Conservation (phyloP, 371 early-diverging fungal genomes). For the Sporodiniella umbellata region DNA sequence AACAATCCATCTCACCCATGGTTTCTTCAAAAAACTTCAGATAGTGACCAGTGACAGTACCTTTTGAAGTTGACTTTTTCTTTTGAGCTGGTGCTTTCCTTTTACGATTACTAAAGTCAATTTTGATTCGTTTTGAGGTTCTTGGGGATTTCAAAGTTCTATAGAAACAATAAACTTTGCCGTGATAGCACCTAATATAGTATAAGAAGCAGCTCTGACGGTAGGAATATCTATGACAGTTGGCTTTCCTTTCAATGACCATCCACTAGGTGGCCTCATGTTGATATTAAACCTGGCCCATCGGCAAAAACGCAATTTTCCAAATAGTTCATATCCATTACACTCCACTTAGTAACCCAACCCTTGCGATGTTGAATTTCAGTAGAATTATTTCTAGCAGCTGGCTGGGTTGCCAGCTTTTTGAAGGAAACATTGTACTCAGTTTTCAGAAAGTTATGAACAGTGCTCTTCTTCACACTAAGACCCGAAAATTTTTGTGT, state of each 20-base stretch:
- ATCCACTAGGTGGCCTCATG: slow-evolving; percentile 7
- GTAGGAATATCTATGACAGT: slow-evolving; percentile 6
- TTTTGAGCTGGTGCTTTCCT: slow-evolving; percentile 10
- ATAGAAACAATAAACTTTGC: slow-evolving; percentile 13
- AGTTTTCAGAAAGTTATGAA: slow-evolving; percentile 10
- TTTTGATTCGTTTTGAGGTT: slow-evolving; percentile 11
- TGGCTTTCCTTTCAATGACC: slow-evolving; percentile 8
- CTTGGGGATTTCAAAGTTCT: slow-evolving; percentile 12
- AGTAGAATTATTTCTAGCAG: slow-evolving; percentile 11
- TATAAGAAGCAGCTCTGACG: slow-evolving; percentile 4
- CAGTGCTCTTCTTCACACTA: slow-evolving; percentile 11
- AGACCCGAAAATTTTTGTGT: slow-evolving; percentile 11
- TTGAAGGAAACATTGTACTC: slow-evolving; percentile 16
- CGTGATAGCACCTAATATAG: slow-evolving; percentile 6
- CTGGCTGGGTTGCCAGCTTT: slow-evolving; percentile 10
- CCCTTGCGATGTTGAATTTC: slow-evolving; percentile 4
- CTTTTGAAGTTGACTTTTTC: slow-evolving; percentile 8
- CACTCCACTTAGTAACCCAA: slow-evolving; percentile 10
- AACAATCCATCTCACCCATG: slow-evolving; percentile 12
- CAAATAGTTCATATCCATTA: slow-evolving; percentile 7
- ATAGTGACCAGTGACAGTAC: slow-evolving; percentile 16
- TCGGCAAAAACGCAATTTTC: slow-evolving; percentile 8
- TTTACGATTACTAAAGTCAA: slow-evolving; percentile 8
- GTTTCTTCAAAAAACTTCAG: slow-evolving; percentile 12
- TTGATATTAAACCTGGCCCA: slow-evolving; percentile 6